Evolutionary conservation across 345 rosid genomes (phyloP).

Genomic region (Hibiscus syriacus): DNA sequence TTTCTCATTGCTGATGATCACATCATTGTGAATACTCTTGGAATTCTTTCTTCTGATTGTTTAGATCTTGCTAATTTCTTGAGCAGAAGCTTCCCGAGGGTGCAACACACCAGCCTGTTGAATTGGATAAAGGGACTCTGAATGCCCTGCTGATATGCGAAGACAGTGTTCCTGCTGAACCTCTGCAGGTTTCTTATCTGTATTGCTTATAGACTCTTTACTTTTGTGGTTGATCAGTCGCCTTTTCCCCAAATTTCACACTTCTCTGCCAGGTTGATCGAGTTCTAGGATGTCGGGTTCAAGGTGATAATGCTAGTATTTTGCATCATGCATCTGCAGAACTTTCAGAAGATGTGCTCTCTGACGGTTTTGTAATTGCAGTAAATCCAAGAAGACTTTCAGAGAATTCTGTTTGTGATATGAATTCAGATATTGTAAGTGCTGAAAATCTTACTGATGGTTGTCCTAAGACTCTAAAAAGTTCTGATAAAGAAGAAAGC

Average conservation of each 20-base stretch:
- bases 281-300: slow-evolving; percentile 84
- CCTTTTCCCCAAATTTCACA: background rate
- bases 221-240: background rate
- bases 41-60: slow-evolving; percentile 12
- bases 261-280: slow-evolving; percentile 68
- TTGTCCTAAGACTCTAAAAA: slow-evolving; percentile 19
- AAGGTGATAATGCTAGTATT: slow-evolving; percentile 38
- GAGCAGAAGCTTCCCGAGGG: slow-evolving; percentile 49
- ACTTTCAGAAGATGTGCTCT: slow-evolving; percentile 34
- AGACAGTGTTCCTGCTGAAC: slow-evolving; percentile 30
- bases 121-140: slow-evolving; percentile 32
- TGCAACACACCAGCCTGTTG: slow-evolving; percentile 22
- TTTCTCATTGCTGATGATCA: background rate
- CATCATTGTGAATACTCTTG: background rate
- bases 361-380: slow-evolving; percentile 34
- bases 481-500: slow-evolving; percentile 38
- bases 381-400: slow-evolving; percentile 33
- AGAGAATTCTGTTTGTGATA: slow-evolving; percentile 33
- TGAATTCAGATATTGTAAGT: slow-evolving; percentile 26
- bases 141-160: slow-evolving; percentile 25
- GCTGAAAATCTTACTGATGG: slow-evolving; percentile 33
- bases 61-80: slow-evolving; percentile 14
- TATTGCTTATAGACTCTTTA: background rate
- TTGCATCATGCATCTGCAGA: slow-evolving; percentile 13
- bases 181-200: slow-evolving; percentile 59